Evolutionary conservation across 225 moss, liverwort and hornwort genomes (phyloP), one percentile per base, ranked within the genome.

Genomic region (Physcomitrellopsis africana): DNA sequence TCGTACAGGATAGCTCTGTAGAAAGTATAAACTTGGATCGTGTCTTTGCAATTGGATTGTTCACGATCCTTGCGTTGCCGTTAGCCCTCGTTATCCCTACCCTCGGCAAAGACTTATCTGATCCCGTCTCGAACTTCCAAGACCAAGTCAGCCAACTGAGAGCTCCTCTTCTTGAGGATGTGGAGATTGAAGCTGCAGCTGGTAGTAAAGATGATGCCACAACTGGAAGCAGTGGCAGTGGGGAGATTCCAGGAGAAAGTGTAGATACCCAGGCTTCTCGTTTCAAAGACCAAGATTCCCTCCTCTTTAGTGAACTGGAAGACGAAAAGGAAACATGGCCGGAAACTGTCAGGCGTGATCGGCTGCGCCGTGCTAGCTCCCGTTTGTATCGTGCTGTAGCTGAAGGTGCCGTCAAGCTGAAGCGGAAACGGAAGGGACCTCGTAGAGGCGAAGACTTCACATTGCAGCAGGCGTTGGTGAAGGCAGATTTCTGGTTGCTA

Each of bases 401-500:
- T 24, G 64, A 75, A 75, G 74, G 90, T 43, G 90, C 87, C 24
- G 81, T 90, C 63, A 90, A 83, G 78, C 51, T 90, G 53, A 85
- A 83, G 59, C 76, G 85, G 19, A 72, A 61, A 26, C 76, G 81
- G 32, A 56, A 55, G 14, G 12, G 56, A n/a, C 72, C 72, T 10
- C 5, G 23, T n/a, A 84, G 75, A 62, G 84, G 87, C 43, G 81
- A 87, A 62, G 85, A 93, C 22, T 81, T 85, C 58, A 77, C 84
- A 8, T 61, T 91, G 37, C 9, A 54, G 17, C 73, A 93, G 68
- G 90, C 93, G 8, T 16, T 87, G 5, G 54, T 11, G 3, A 83
- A 77, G 4, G 51, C 74, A 5, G 87, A 93, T 72, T 93, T 93
- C 71, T 93, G 93, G 90, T 77, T 93, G 3, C 72, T 93, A 41